phyloP scores from a whole-genome alignment of 2,329 filamentous ascomycete genomes.

The Alternaria longipes region DNA sequence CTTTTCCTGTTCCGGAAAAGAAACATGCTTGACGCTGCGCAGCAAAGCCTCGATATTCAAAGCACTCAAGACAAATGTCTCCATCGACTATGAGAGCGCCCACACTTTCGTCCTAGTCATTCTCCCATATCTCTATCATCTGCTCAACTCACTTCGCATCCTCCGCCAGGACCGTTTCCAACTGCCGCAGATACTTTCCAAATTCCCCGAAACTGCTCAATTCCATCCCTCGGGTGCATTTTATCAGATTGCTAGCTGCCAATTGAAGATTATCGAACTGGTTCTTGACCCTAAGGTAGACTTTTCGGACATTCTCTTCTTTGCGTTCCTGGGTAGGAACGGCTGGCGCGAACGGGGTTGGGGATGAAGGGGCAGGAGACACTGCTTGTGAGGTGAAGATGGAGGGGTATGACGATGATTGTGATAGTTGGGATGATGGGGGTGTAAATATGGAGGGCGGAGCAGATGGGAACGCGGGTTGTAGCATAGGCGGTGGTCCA shows the following conservation, averaged over 20 bases:
- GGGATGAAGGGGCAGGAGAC: slow-evolving; percentile 10
- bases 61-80: neutral
- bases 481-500: neutral
- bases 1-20: neutral
- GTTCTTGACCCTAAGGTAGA: slow-evolving; percentile 29
- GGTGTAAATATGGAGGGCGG: neutral
- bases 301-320: slow-evolving; percentile 32
- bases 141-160: slow-evolving; percentile 2
- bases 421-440: neutral
- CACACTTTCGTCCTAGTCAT: neutral
- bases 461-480: neutral
- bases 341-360: neutral
- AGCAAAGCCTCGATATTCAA: neutral
- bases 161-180: slow-evolving; percentile 25
- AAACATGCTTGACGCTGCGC: neutral
- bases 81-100: neutral
- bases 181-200: slow-evolving; percentile 26
- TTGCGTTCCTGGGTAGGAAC: slow-evolving; percentile 6
- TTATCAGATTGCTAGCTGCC: slow-evolving; percentile 14
- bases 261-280: slow-evolving; percentile 28
- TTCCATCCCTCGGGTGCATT: slow-evolving; percentile 26
- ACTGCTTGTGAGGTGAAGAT: neutral
- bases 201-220: slow-evolving; percentile 36
- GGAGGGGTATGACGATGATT: neutral
- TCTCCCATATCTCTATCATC: neutral